Conservation (phyloP, 2,329 filamentous ascomycete genomes). For the Botrytis pseudocinerea region DNA sequence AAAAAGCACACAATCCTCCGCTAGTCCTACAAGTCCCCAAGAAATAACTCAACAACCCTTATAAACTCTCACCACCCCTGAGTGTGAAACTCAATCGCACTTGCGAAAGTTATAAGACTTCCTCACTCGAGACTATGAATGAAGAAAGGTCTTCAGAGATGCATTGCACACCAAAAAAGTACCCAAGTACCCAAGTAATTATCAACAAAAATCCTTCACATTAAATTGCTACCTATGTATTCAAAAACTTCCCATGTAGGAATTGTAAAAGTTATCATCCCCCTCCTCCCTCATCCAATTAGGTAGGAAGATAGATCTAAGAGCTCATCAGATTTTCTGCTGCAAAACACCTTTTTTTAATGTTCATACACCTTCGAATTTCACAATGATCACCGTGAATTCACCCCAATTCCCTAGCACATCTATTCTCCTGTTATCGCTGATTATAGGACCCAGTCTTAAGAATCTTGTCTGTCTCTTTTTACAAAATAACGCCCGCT, state of each 20-base stretch:
- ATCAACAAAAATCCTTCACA: neutral
- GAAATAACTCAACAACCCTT: neutral
- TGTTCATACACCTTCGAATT: conserved; percentile 13
- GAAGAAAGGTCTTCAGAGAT: neutral
- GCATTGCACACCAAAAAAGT: neutral
- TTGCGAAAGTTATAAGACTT: neutral
- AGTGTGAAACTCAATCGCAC: neutral
- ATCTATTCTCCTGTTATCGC: conserved; percentile 31
- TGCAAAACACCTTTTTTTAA: neutral
- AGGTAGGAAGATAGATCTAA: neutral
- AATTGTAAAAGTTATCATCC: neutral
- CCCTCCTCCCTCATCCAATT: neutral
- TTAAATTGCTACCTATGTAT: conserved; percentile 1
- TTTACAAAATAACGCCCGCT: conserved; percentile 38
- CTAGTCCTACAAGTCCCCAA: neutral
- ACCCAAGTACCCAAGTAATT: neutral
- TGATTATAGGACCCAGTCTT: conserved; percentile 24
- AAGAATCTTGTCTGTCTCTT: conserved; percentile 33
- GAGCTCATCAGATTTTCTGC: neutral
- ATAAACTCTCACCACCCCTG: neutral
- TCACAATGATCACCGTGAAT: neutral
- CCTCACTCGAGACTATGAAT: neutral
- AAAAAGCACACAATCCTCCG: neutral
- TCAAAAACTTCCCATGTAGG: neutral
- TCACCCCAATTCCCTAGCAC: conserved; percentile 10